Percentiles rank a stretch among this genome's conserved stretches.
phyloP scores from a whole-genome alignment of 805 yeast species.

The Hemisphaericaspora nanyangensis region DNA sequence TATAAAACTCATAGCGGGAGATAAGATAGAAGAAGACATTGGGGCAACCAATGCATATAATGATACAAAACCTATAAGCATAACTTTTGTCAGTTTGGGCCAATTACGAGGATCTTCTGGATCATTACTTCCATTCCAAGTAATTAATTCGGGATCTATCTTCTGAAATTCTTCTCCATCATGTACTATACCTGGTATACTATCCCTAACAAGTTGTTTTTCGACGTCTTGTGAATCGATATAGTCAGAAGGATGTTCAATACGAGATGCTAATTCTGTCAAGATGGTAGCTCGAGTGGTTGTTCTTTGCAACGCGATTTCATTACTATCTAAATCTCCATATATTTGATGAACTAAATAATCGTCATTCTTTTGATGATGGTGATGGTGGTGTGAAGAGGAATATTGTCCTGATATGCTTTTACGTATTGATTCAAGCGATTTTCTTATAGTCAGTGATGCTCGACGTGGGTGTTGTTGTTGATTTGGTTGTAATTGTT shows the following conservation, averaged over 20 bases:
- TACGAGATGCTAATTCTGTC: slow-evolving; percentile 1
- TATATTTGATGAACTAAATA: slow-evolving; percentile 27
- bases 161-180: slow-evolving; percentile 29
- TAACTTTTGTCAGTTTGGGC: slow-evolving; percentile 19
- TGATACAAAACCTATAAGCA: slow-evolving; percentile 25
- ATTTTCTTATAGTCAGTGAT: slow-evolving; percentile 8
- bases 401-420: slow-evolving; percentile 12
- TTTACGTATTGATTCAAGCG: slow-evolving; percentile 16
- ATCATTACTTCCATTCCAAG: slow-evolving; percentile 31
- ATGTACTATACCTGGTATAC: slow-evolving; percentile 12
- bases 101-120: slow-evolving; percentile 36
- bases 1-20: slow-evolving; percentile 32
- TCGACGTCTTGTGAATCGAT: slow-evolving; percentile 8
- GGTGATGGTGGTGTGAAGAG: no score
- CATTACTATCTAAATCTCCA: slow-evolving; percentile 26
- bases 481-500: not conserved
- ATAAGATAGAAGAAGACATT: slow-evolving; percentile 37
- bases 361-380: slow-evolving; percentile 4
- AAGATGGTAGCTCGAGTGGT: slow-evolving; percentile 29
- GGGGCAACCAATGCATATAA: slow-evolving; percentile 37
- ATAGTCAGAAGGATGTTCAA: not conserved
- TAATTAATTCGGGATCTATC: slow-evolving; percentile 35
- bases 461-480: slow-evolving; percentile 7
- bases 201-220: slow-evolving; percentile 1
- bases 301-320: slow-evolving; percentile 27